Base-by-base conservation (phyloP, 2,329 filamentous ascomycete species). In the Botryotinia narcissicola region DNA sequence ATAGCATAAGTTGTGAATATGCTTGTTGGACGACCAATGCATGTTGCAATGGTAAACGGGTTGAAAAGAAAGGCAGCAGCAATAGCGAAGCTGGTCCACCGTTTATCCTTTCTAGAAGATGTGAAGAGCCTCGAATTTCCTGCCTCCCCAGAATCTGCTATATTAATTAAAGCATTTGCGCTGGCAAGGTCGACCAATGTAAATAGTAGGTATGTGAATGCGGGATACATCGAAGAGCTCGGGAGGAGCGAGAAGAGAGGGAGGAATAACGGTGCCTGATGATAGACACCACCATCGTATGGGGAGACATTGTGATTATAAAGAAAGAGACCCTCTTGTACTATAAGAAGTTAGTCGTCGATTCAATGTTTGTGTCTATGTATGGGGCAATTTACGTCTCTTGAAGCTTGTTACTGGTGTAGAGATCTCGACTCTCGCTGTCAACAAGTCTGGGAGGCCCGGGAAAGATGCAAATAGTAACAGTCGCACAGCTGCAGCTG, bases 321-420 rank as follows among this genome's bases (percentile, higher is more conserved):
- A 35, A 99, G 89, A 80, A 97, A 99, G 73, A 99, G 85, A 32
- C 96, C 96, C 84, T 99, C 96, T 86, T 98, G 95, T 72, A 98
- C 94, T 97, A 78, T 25, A 12, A 29, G 35, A 62, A 32, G 64
- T 79, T 63, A 79, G 74, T 57, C 37, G 46, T 10, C 10, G 8
- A 5, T n/a, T 40, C 46, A 42, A 54, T 48, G 10, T 14, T 54
- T 10, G 25, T 59, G 35, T 35, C 46, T 25, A 37, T 14, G 22
- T 37, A 67, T 51, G 59, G 46, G n/a, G 25, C n/a, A 44, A 92
- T 83, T 57, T 87, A 97, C 95, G 86, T 89, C 96, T 90, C 86
- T 98, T 98, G 88, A 98, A 99, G 88, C 95, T 97, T 79, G 94
- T 98, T 64, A 98, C 92, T 57, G 96, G 95, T 35, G 96, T 99